Evolutionary conservation across 1,284 basidiomycete genomes (phyloP), one percentile per base, ranked within the genome.

Genomic region (Rhodotorula mucilaginosa): DNA sequence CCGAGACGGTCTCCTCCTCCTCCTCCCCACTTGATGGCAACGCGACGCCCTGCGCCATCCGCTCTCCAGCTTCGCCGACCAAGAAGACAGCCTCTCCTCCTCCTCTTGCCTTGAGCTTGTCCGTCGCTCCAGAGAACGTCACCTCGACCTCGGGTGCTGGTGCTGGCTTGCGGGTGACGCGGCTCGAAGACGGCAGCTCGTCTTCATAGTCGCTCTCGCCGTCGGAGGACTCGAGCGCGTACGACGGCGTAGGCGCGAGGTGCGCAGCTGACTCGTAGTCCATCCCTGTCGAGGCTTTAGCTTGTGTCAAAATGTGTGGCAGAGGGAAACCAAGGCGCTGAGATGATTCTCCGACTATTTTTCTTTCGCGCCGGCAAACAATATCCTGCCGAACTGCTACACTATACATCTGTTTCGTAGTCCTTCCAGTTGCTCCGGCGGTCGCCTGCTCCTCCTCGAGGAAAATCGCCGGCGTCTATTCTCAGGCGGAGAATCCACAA

Each of bases 31-130:
- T 6, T 13, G 44, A 18, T 21, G 26, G 26, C 31, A 65, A 23
- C 57, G 65, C 6, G 2, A 72, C 48, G 0, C 70, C 72, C 44
- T 67, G 67, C 15, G 70, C 70, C 3, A 74, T 6, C 44, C 64
- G 39, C 61, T 76, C 74, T 0, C 72, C 74, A 19, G 70, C 72
- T 51, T 74, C 74, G 18, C 72, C 74, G 0, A 70, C 60, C 8
- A 76, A 52, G 39, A 67, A 76, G 3, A 76, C 64, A 1, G 68
- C 74, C 44, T 62, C 23, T 2, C 54, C 48, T 7, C 70, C 4
- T 34, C 3, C 34, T 34, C 6, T 70, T 15, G 63, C 51, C 31
- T 18, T 10, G 21, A 72, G 34, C 56, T 19, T 29, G 3, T 51
- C 52, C 2, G 13, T 19, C 21, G n/a, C 12, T 0, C 72, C 68